Evolutionary conservation across 768 basidiomycete genomes (phyloP).

Genomic region (Termitomyces heimii): DNA sequence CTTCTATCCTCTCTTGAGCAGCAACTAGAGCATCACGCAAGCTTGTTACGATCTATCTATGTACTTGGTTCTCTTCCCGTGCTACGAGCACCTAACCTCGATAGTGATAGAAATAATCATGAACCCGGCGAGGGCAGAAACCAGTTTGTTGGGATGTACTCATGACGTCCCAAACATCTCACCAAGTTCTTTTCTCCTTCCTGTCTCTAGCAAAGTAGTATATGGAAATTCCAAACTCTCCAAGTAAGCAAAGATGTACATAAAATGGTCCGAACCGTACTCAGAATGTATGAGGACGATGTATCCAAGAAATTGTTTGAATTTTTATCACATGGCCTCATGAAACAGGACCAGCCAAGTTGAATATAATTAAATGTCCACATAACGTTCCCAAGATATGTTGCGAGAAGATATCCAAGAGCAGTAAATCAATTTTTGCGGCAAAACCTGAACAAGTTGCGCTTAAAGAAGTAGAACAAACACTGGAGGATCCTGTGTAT

Average conservation of each 20-base stretch:
- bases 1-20: conserved; percentile 6
- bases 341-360: not conserved
- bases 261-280: not conserved
- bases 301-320: not conserved
- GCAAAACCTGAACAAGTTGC: conserved; percentile 80
- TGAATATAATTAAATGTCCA: not conserved
- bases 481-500: conserved; percentile 43
- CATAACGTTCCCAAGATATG: conserved; percentile 7
- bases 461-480: conserved; percentile 75
- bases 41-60: conserved; percentile 6
- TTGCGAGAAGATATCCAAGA: not conserved
- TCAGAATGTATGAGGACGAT: not conserved
- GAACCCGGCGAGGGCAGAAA: conserved; percentile 17
- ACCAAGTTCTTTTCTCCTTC: not conserved
- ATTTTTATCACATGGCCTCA: not conserved
- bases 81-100: not conserved
- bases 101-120: not conserved
- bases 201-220: not conserved
- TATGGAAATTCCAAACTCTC: conserved; percentile 4
- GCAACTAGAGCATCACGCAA: conserved; percentile 5
- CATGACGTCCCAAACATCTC: conserved; percentile 24
- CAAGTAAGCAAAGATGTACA: not conserved
- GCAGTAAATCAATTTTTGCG: conserved; percentile 49
- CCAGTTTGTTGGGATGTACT: conserved; percentile 55
- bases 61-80: not conserved